A percentile compares a stretch with the other conserved stretches of the same genome.
phyloP scores from a whole-genome alignment of 805 yeast genomes.

The Candida easanensis region DNA sequence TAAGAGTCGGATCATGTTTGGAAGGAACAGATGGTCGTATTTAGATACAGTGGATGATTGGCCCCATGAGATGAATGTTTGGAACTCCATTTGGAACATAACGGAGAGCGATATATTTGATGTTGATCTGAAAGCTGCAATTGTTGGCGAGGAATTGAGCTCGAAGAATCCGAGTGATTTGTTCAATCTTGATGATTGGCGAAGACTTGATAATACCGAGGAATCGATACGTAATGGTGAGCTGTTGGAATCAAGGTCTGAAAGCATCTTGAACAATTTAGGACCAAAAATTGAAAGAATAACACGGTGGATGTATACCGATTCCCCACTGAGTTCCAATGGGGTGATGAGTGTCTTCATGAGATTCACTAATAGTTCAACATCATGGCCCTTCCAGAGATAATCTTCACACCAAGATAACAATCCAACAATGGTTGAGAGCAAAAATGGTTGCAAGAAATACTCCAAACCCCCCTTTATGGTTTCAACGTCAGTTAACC shows the following conservation, averaged over 20 bases:
- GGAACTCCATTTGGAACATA: constrained; percentile 21
- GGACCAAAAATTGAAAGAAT: constrained; percentile 30
- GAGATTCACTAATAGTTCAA: constrained; percentile 35
- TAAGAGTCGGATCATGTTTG: constrained; percentile 13
- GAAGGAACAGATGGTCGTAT: constrained; percentile 20
- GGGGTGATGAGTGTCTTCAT: constrained; percentile 42
- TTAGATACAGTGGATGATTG: constrained; percentile 20
- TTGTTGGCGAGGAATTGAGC: constrained; percentile 8
- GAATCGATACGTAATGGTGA: constrained; percentile 18
- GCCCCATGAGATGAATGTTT: constrained; percentile 22
- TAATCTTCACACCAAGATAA: constrained; percentile 47
- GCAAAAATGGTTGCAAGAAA: constrained; percentile 75
- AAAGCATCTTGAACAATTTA: constrained; percentile 15
- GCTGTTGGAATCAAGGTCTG: constrained; percentile 10
- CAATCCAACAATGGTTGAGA: constrained; percentile 53
- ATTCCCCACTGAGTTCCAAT: constrained; percentile 42
- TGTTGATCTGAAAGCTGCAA: constrained; percentile 1
- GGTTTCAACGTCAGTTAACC: constrained; percentile 54
- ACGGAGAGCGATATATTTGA: constrained; percentile 13
- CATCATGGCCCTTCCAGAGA: constrained; percentile 32
- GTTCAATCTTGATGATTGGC: constrained; percentile 4
- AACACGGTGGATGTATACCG: constrained; percentile 41
- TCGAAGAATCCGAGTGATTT: constrained; percentile 12
- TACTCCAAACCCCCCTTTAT: constrained; percentile 82
- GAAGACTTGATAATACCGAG: constrained; percentile 15